Percentiles rank a stretch among this genome's conserved stretches.
Conservation (phyloP, 2,329 filamentous ascomycete genomes). For the Thelonectria rubi region DNA sequence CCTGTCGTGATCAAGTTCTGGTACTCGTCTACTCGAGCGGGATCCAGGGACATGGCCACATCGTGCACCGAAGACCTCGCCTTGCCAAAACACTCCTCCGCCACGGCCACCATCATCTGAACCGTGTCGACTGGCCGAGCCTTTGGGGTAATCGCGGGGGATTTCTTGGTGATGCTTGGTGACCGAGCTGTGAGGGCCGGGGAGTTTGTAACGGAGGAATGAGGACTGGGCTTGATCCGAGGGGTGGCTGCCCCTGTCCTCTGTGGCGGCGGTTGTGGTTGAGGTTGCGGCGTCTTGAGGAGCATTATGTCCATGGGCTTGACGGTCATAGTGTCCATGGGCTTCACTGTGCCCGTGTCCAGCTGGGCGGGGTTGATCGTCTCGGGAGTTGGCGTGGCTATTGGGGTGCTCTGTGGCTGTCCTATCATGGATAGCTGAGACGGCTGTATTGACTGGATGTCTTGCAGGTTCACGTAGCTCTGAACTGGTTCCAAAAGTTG, state of each 20-base stretch:
- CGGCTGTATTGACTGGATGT: conserved; percentile 48
- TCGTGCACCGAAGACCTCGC: conserved; percentile 66
- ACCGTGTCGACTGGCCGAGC: conserved; percentile 59
- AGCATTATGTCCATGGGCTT: conserved; percentile 42
- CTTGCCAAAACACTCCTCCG: conserved; percentile 77
- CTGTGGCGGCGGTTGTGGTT: conserved; percentile 29
- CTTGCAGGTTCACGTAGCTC: conserved; percentile 51
- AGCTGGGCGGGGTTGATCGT: conserved; percentile 30
- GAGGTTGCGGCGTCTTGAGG: conserved; percentile 30
- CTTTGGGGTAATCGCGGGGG: conserved; percentile 53
- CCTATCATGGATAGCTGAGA: conserved; percentile 41
- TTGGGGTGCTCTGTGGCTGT: conserved; percentile 32
- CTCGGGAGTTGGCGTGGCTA: conserved; percentile 25
- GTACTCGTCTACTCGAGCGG: conserved; percentile 68
- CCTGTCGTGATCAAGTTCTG: conserved; percentile 77
- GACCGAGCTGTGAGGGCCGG: conserved; percentile 53
- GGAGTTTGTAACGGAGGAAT: conserved; percentile 52
- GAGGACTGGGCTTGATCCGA: conserved; percentile 50
- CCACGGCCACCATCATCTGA: conserved; percentile 72
- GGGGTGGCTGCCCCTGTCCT: conserved; percentile 37
- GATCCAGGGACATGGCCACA: conserved; percentile 49
- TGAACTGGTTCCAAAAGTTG: conserved; percentile 18
- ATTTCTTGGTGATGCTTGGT: conserved; percentile 53
- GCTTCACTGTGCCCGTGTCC: conserved; percentile 36
- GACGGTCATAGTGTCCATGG: conserved; percentile 37